A percentile compares a stretch with the other conserved stretches of the same genome.
phyloP scores from a whole-genome alignment of 2,329 filamentous ascomycete species.

The Didymella lethalis region DNA sequence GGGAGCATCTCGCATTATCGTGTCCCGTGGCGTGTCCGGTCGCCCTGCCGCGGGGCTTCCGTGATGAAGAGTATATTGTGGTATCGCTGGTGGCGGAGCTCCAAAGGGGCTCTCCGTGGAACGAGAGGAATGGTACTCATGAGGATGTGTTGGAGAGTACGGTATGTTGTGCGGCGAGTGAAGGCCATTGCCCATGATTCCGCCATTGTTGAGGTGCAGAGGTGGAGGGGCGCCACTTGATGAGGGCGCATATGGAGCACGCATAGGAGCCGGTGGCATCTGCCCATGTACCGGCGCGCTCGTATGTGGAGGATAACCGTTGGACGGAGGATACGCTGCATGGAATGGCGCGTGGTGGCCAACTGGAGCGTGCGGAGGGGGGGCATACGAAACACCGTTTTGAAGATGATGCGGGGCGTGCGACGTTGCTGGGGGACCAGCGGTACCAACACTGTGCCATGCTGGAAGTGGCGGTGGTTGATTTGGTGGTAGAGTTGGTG shows the following conservation, averaged over 20 bases:
- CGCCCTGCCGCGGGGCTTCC: slow-evolving; percentile 45
- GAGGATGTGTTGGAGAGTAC: slow-evolving; percentile 49
- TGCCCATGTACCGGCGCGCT: slow-evolving; percentile 41
- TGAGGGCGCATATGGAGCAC: slow-evolving; percentile 40
- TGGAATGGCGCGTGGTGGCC: slow-evolving; percentile 44
- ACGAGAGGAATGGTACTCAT: slow-evolving; percentile 45
- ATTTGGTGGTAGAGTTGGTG: slow-evolving; percentile 27
- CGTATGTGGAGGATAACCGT: slow-evolving; percentile 47
- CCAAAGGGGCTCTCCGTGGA: slow-evolving; percentile 48
- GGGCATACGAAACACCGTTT: slow-evolving; percentile 43
- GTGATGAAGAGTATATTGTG: slow-evolving; percentile 43
- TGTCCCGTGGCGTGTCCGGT: slow-evolving; percentile 47
- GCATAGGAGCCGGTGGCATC: slow-evolving; percentile 39
- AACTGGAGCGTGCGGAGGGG: slow-evolving; percentile 36
- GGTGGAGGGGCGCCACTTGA: slow-evolving; percentile 41
- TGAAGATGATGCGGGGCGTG: slow-evolving; percentile 40
- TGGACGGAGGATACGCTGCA: slow-evolving; percentile 44
- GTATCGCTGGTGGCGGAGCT: slow-evolving; percentile 36
- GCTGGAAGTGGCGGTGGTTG: slow-evolving; percentile 43
- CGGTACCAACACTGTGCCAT: slow-evolving; percentile 42
- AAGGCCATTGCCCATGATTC: slow-evolving; percentile 49
- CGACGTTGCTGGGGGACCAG: slow-evolving; percentile 34
- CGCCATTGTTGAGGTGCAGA: slow-evolving; percentile 44
- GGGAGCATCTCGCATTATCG: slow-evolving; percentile 45
- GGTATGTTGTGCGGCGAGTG: slow-evolving; percentile 48